phyloP scores from a whole-genome alignment of 2,329 filamentous ascomycete species.

The Penicillium sp. region DNA sequence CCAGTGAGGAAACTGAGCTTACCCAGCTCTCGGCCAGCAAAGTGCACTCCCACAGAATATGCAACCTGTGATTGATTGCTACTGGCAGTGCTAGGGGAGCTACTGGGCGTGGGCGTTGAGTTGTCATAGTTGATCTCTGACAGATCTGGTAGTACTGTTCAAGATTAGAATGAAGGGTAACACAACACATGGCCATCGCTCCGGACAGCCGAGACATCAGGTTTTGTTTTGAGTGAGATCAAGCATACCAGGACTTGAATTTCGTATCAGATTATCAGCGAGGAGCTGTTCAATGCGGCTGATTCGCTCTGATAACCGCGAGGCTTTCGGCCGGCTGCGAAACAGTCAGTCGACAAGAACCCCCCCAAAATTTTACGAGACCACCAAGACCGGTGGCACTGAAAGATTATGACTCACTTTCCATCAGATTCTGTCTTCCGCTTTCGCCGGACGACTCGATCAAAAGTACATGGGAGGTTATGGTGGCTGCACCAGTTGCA shows the following conservation, averaged over 20 bases:
- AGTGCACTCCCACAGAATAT: slow-evolving; percentile 47
- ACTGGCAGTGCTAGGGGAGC: slow-evolving; percentile 18
- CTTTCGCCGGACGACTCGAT: slow-evolving; percentile 30
- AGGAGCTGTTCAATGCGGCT: slow-evolving; percentile 45
- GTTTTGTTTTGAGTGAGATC: not conserved
- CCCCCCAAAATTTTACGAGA: not conserved
- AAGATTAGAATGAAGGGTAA: not conserved
- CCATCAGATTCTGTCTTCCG: slow-evolving; percentile 29
- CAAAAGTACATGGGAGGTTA: slow-evolving; percentile 51
- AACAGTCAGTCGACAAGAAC: not conserved
- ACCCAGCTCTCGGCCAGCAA: slow-evolving; percentile 52
- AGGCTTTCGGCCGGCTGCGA: slow-evolving; percentile 25
- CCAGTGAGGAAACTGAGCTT: slow-evolving; percentile 51
- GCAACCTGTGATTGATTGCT: slow-evolving; percentile 22
- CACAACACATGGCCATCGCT: not conserved
- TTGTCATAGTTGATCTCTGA: slow-evolving; percentile 5
- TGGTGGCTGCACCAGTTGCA: slow-evolving; percentile 57
- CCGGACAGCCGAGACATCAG: not conserved
- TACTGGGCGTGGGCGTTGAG: slow-evolving; percentile 15
- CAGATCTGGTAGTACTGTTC: slow-evolving; percentile 7
- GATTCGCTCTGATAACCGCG: slow-evolving; percentile 41
- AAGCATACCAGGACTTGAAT: slow-evolving; percentile 23
- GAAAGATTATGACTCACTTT: slow-evolving; percentile 17
- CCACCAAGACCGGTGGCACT: not conserved
- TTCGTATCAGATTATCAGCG: slow-evolving; percentile 30